These are phyloP conservation scores for Eutrema heterophyllum DNA, from an alignment of 345 rosid species.

Conservation along the genomic window DNA sequence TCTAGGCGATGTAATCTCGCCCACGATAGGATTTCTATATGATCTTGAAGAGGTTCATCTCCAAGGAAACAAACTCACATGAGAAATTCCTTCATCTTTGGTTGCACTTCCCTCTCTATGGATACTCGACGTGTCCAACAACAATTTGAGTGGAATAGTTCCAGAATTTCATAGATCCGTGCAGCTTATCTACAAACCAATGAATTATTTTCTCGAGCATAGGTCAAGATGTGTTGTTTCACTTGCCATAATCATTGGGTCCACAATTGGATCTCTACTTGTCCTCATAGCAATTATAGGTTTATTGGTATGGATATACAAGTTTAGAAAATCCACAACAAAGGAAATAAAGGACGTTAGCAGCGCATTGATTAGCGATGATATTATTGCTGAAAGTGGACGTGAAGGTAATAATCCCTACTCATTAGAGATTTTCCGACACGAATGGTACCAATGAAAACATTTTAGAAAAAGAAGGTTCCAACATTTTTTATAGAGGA, in stretches of 20 bases:
- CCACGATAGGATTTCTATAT: neutral
- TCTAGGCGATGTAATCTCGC: neutral
- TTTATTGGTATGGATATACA: neutral
- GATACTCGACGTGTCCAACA: neutral
- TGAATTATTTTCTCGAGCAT: too few species aligned
- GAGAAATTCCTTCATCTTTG: neutral
- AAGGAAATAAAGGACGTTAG: neutral
- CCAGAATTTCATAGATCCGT: too few species aligned
- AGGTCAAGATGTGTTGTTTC: neutral
- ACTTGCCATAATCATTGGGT: neutral
- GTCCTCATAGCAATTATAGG: neutral
- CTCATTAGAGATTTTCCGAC: neutral
- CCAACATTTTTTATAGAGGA: neutral
- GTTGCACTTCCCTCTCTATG: neutral
- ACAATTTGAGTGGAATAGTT: neutral
- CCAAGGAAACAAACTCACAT: neutral
- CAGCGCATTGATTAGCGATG: neutral
- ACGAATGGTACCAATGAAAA: neutral
- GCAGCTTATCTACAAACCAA: too few species aligned
- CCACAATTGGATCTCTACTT: neutral
- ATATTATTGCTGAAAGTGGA: neutral
- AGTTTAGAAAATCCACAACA: neutral
- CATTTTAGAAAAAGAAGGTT: neutral
- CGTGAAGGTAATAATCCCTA: neutral
- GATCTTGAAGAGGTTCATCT: neutral